These are phyloP conservation scores for Oleoguttula mirabilis DNA, from an alignment of 495 filamentous ascomycete genomes.

Conservation along the genomic window DNA sequence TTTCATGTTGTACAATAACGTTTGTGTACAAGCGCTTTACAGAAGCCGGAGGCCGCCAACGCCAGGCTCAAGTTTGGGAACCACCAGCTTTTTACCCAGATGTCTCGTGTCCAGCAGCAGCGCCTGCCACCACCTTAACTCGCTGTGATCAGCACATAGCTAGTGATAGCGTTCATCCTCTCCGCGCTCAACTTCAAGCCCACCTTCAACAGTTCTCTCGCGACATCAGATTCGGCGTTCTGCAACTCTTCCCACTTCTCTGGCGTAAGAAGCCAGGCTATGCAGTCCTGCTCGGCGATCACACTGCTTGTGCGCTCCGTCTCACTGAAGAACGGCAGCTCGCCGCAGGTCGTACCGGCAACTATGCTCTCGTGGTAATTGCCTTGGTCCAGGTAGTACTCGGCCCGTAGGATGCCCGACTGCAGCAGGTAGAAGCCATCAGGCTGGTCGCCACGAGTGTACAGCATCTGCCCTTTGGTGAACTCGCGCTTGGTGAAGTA, in stretches of 20 bases:
- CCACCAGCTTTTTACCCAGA: too few relatives aligned
- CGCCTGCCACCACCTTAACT: conserved; percentile 12
- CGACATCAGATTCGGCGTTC: conserved; percentile 57
- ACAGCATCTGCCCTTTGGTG: conserved; percentile 57
- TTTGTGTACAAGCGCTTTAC: background rate
- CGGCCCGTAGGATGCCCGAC: conserved; percentile 72
- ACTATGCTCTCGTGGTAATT: conserved; percentile 83
- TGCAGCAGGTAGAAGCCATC: conserved; percentile 87
- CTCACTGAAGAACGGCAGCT: conserved; percentile 89
- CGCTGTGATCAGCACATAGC: conserved; percentile 22
- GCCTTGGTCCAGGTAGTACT: conserved; percentile 84
- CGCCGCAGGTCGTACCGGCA: conserved; percentile 87
- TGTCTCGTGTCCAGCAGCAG: too few relatives aligned
- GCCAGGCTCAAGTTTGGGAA: too few relatives aligned
- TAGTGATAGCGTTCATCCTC: conserved; percentile 78
- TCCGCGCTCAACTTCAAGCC: conserved; percentile 79
- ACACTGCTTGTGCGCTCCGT: conserved; percentile 80
- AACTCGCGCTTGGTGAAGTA: conserved; percentile 62
- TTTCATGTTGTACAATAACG: too few relatives aligned
- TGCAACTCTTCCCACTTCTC: conserved; percentile 61
- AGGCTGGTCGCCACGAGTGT: conserved; percentile 39
- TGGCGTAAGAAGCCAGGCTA: conserved; percentile 66
- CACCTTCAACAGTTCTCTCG: conserved; percentile 70
- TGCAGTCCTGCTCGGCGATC: conserved; percentile 63
- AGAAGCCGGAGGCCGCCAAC: too few relatives aligned